These are phyloP conservation scores for Hypericum androsaemum DNA, from an alignment of 345 rosid species.

Conservation along the genomic window DNA sequence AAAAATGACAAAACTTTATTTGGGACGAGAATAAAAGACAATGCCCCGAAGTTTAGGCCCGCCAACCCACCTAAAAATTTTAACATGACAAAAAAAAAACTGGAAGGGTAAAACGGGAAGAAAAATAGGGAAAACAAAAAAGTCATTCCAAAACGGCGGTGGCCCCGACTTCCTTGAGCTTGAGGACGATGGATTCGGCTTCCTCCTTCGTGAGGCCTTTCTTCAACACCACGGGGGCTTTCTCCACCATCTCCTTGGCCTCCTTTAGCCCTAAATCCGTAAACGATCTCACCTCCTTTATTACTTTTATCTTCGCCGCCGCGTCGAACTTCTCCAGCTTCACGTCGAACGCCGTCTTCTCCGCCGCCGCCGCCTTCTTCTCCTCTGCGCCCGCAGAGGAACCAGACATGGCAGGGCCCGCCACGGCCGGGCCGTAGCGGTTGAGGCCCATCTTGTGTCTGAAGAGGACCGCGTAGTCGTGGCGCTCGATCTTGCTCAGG, in stretches of 20 bases:
- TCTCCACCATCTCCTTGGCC: slow-evolving; percentile 78
- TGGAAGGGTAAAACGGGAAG: not conserved
- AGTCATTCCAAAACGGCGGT: slow-evolving; percentile 61
- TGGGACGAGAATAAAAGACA: too few species aligned
- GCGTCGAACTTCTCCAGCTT: slow-evolving; percentile 84
- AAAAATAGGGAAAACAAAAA: slow-evolving; percentile 1
- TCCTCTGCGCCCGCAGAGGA: slow-evolving; percentile 25
- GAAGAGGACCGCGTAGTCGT: slow-evolving; percentile 70
- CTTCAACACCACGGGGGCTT: slow-evolving; percentile 67
- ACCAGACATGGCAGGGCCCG: slow-evolving; percentile 21
- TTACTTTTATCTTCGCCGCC: slow-evolving; percentile 57
- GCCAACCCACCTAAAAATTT: too few species aligned
- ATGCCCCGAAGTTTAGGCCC: too few species aligned
- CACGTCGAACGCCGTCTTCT: slow-evolving; percentile 70
- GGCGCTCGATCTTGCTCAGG: slow-evolving; percentile 60
- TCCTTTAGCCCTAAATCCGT: slow-evolving; percentile 84
- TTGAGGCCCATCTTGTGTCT: slow-evolving; percentile 59
- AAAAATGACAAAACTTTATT: too few species aligned
- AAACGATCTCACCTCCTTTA: slow-evolving; percentile 68
- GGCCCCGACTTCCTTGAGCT: slow-evolving; percentile 68
- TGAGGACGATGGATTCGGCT: slow-evolving; percentile 47
- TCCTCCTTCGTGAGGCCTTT: slow-evolving; percentile 63
- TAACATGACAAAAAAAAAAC: too few species aligned
- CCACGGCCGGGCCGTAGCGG: slow-evolving; percentile 48
- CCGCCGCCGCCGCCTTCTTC: slow-evolving; percentile 31